phyloP scores from a whole-genome alignment of 1,284 basidiomycete species.

The Ustilago cynodontis region DNA sequence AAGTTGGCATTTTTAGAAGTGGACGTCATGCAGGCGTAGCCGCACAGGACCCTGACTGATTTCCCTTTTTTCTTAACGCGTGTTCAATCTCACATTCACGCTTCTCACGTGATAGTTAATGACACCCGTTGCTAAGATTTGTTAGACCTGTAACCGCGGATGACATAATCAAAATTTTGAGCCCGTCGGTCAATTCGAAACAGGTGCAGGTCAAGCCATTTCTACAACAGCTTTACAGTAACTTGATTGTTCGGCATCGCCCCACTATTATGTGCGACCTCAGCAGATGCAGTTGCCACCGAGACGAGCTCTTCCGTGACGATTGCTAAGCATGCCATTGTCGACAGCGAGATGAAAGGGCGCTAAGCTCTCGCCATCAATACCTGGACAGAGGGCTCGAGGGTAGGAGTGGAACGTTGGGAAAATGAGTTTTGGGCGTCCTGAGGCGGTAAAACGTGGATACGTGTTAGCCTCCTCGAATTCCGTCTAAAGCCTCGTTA shows the following conservation, averaged over 20 bases:
- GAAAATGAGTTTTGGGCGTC: background rate
- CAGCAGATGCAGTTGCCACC: no score
- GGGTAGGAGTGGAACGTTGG: conserved; percentile 5
- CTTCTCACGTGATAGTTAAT: conserved; percentile 23
- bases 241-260: no score
- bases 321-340: background rate
- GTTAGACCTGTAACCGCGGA: no score
- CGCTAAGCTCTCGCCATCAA: no score
- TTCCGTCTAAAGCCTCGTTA: conserved; percentile 3
- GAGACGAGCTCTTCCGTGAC: background rate
- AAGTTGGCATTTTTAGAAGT: conserved; percentile 18
- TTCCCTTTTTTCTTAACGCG: conserved; percentile 13
- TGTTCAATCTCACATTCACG: background rate
- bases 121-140: no score
- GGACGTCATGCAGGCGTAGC: conserved; percentile 1
- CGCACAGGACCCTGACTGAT: background rate
- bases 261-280: no score
- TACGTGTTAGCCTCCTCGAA: conserved; percentile 9
- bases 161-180: conserved; percentile 28
- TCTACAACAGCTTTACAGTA: no score
- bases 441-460: conserved; percentile 4
- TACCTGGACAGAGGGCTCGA: no score
- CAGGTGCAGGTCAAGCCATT: background rate
- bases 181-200: conserved; percentile 15
- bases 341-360: background rate